A percentile compares a stretch with the other conserved stretches of the same genome.
Evolutionary conservation across 768 basidiomycete species (phyloP).

Genomic region (Cystofilobasidium capitatum): DNA sequence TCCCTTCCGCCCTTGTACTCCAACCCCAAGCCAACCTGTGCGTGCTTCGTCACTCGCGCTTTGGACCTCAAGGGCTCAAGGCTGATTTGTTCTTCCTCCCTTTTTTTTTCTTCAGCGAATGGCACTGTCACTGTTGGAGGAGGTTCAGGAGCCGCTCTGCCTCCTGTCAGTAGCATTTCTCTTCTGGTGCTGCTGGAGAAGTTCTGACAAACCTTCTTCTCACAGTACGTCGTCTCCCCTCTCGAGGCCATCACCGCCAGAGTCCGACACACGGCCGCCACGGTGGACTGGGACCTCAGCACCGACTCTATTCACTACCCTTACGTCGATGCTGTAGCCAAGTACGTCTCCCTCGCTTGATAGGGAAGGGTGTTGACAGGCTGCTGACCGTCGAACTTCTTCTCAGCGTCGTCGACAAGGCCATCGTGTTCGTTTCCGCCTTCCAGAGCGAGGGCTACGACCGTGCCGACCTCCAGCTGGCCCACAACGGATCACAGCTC

Average conservation of each 20-base stretch:
- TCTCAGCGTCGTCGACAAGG: constrained; percentile 33
- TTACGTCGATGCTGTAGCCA: constrained; percentile 31
- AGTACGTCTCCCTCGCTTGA: too few relatives aligned
- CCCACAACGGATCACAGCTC: constrained; percentile 11
- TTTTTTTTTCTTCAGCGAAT: too few relatives aligned
- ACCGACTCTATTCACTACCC: constrained; percentile 32
- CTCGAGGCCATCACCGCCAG: constrained; percentile 34
- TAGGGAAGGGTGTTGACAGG: too few relatives aligned
- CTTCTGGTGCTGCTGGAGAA: neutral
- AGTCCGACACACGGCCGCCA: constrained; percentile 30
- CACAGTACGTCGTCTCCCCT: constrained; percentile 29
- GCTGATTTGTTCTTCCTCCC: too few relatives aligned
- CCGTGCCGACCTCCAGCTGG: constrained; percentile 30
- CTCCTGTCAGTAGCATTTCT: constrained; percentile 30
- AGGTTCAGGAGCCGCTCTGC: constrained; percentile 36
- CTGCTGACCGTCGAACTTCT: too few relatives aligned
- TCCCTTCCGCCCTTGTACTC: neutral
- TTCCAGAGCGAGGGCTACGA: constrained; percentile 38
- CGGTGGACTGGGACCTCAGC: constrained; percentile 35
- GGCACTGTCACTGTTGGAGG: constrained; percentile 37
- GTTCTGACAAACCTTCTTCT: neutral
- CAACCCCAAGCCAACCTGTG: constrained; percentile 4
- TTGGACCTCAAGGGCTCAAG: too few relatives aligned
- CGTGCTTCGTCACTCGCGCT: too few relatives aligned
- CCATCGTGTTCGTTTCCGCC: constrained; percentile 37